These are phyloP conservation scores for Lotmaria passim DNA, from an alignment of 208 protist species.

Conservation along the genomic window DNA sequence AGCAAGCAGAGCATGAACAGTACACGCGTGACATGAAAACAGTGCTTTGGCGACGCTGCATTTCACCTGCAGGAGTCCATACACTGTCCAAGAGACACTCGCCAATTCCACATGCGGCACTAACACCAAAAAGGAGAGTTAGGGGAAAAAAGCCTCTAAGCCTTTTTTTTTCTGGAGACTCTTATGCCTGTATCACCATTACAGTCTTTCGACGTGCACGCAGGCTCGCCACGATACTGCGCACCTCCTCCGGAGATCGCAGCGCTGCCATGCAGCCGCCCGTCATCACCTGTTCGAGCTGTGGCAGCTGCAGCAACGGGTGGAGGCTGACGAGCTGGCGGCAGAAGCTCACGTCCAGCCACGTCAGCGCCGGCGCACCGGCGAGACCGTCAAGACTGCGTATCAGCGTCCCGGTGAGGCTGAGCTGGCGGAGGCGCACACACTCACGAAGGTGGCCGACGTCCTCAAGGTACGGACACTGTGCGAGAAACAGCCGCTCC, in stretches of 20 bases:
- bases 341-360: slow-evolving; percentile 34
- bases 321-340: slow-evolving; percentile 4
- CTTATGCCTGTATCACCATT: background rate
- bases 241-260: slow-evolving; percentile 4
- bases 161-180: too few species aligned
- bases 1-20: background rate
- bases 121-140: background rate
- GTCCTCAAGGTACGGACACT: slow-evolving; percentile 12
- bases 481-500: slow-evolving; percentile 10
- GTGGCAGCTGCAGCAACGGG: slow-evolving; percentile 15
- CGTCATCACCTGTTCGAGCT: background rate
- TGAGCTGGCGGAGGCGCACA: slow-evolving; percentile 8
- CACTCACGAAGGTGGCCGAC: slow-evolving; percentile 13
- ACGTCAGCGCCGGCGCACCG: slow-evolving; percentile 6
- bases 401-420: slow-evolving; percentile 2
- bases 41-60: background rate
- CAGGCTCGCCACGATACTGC: slow-evolving; percentile 1
- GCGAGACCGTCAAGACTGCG: slow-evolving; percentile 10
- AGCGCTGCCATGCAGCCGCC: slow-evolving; percentile 17
- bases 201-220: background rate
- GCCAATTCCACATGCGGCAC: too few species aligned
- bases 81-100: too few species aligned
- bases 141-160: background rate
- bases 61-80: too few species aligned
- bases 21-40: background rate